Conservation (phyloP, 2,329 filamentous ascomycete genomes). For the Elsinoe batatas region DNA sequence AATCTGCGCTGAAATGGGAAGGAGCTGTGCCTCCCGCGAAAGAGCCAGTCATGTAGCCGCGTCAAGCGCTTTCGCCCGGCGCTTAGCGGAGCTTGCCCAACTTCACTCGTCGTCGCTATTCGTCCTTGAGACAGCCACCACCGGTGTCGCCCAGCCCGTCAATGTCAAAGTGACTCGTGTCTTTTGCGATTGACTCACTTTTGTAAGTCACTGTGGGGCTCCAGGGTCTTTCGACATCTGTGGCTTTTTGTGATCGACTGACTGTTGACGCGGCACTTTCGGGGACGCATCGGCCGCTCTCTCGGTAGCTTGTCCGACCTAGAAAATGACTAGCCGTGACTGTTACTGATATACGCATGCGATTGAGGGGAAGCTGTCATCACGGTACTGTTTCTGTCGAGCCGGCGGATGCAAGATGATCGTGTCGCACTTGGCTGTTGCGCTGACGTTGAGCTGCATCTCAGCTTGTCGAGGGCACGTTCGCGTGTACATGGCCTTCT, state of each 20-base stretch:
- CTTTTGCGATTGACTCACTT: neutral
- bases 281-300: conserved; percentile 1
- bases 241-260: conserved; percentile 8
- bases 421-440: neutral
- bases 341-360: neutral
- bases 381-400: neutral
- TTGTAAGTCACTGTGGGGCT: neutral
- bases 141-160: neutral
- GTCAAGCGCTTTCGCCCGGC: conserved; percentile 3
- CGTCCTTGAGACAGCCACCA: no score
- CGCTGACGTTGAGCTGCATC: conserved; percentile 5
- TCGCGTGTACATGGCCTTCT: neutral
- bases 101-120: neutral
- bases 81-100: neutral
- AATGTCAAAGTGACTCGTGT: neutral
- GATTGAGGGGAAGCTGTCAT: neutral
- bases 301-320: conserved; percentile 3
- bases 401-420: conserved; percentile 1
- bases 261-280: conserved; percentile 11
- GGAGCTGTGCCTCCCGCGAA: conserved; percentile 6
- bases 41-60: conserved; percentile 1
- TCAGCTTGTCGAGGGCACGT: neutral
- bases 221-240: neutral
- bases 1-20: conserved; percentile 7
- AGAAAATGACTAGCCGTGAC: neutral